Percentiles rank a stretch among this genome's conserved stretches.
Evolutionary conservation across 2,329 filamentous ascomycete species (phyloP).

Genomic region (Ambrosiella beaveri): DNA sequence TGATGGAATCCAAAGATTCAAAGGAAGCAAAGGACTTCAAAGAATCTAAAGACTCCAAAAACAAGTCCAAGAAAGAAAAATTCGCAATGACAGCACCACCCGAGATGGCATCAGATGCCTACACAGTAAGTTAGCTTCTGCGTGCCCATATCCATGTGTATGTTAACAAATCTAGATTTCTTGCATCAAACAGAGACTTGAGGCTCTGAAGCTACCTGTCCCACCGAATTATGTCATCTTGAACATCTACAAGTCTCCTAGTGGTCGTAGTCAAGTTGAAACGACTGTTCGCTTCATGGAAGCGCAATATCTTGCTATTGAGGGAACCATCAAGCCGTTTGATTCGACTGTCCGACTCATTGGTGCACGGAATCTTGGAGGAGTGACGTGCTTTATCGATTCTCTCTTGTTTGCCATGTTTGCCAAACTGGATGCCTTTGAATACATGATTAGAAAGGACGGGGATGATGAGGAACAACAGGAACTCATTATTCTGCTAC

Average conservation of each 20-base stretch:
- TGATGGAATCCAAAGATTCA: no score
- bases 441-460: conserved; percentile 72
- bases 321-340: conserved; percentile 62
- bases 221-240: conserved; percentile 40
- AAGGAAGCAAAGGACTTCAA: no score
- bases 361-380: conserved; percentile 70
- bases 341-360: conserved; percentile 54
- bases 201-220: conserved; percentile 27
- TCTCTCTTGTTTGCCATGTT: conserved; percentile 92
- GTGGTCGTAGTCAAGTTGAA: conserved; percentile 51
- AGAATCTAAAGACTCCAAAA: no score
- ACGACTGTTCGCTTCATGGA: conserved; percentile 61
- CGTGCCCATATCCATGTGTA: no score
- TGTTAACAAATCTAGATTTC: conserved; percentile 22
- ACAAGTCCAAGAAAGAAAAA: no score
- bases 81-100: no score
- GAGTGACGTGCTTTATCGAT: conserved; percentile 90
- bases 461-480: conserved; percentile 52
- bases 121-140: no score
- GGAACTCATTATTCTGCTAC: conserved; percentile 58
- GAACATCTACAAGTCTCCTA: conserved; percentile 40
- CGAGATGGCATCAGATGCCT: no score
- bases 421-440: conserved; percentile 72
- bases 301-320: conserved; percentile 63
- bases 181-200: conserved; percentile 23